phyloP scores from a whole-genome alignment of 2,329 filamentous ascomycete genomes.

The Alternaria burnsii region DNA sequence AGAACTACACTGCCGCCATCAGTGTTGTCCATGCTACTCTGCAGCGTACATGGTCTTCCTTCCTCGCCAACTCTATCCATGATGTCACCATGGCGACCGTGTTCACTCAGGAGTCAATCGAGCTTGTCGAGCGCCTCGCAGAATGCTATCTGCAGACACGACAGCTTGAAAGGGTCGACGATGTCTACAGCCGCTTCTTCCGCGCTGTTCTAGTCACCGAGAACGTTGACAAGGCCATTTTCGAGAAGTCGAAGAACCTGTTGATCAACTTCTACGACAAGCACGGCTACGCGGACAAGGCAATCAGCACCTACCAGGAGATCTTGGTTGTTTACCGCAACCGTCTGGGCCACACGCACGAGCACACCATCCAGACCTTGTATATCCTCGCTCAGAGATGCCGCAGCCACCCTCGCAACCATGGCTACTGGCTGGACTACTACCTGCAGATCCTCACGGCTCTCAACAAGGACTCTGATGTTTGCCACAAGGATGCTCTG shows the following conservation, averaged over 20 bases:
- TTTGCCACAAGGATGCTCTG: constrained; percentile 52
- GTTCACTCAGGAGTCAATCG: constrained; percentile 57
- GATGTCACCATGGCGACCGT: constrained; percentile 56
- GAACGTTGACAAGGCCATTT: constrained; percentile 39
- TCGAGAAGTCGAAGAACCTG: constrained; percentile 46
- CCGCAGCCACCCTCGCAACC: constrained; percentile 49
- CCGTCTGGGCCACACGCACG: constrained; percentile 49
- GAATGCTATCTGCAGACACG: constrained; percentile 55
- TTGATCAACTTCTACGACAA: constrained; percentile 52
- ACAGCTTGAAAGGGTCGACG: constrained; percentile 50
- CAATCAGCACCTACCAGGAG: constrained; percentile 49
- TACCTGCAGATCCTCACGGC: constrained; percentile 58
- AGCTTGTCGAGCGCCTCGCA: constrained; percentile 58
- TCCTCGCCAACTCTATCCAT: constrained; percentile 56
- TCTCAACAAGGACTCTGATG: constrained; percentile 52
- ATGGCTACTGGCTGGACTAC: constrained; percentile 58
- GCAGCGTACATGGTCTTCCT: constrained; percentile 56
- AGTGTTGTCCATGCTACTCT: constrained; percentile 57
- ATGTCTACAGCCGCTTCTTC: constrained; percentile 52
- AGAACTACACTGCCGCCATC: constrained; percentile 58
- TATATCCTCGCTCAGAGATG: constrained; percentile 56
- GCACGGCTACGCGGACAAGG: constrained; percentile 49
- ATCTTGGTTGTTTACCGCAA: constrained; percentile 48
- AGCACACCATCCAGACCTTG: constrained; percentile 57
- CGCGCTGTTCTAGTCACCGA: constrained; percentile 46